These are phyloP conservation scores for Vachellia pachyceras DNA, from an alignment of 306 rosid species.

Conservation along the genomic window DNA sequence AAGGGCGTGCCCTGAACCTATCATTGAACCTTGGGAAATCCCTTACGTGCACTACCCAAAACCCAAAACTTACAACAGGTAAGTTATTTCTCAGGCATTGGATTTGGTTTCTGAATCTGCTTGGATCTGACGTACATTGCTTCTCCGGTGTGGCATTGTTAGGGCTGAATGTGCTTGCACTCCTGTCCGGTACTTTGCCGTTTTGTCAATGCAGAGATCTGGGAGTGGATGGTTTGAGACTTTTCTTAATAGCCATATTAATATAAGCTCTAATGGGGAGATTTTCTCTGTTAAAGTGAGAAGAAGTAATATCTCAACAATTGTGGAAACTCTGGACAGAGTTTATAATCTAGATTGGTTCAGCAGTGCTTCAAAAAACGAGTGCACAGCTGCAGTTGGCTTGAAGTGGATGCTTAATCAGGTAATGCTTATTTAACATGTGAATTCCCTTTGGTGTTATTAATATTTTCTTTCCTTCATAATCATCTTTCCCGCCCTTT, in stretches of 20 bases:
- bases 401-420: slow-evolving; percentile 99
- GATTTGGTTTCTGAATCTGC: slow-evolving; percentile 31
- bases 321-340: slow-evolving; percentile 80
- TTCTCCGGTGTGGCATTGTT: slow-evolving; percentile 35
- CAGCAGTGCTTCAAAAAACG: slow-evolving; percentile 95
- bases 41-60: slow-evolving; percentile 84
- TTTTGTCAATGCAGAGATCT: slow-evolving; percentile 97
- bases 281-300: slow-evolving; percentile 91
- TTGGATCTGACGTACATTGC: slow-evolving; percentile 39
- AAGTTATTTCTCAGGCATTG: slow-evolving; percentile 21
- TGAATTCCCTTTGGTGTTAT: neutral
- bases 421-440: slow-evolving; percentile 50
- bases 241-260: slow-evolving; percentile 83
- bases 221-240: slow-evolving; percentile 99
- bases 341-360: slow-evolving; percentile 89
- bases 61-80: slow-evolving; percentile 87
- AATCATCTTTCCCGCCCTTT: neutral
- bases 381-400: slow-evolving; percentile 98
- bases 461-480: neutral
- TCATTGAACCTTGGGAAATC: slow-evolving; percentile 71
- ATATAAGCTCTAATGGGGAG: slow-evolving; percentile 96
- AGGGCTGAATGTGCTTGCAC: slow-evolving; percentile 93
- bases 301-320: slow-evolving; percentile 86
- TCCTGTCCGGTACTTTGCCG: slow-evolving; percentile 84
- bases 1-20: slow-evolving; percentile 73